Base-by-base conservation (phyloP, 2,329 filamentous ascomycete genomes). In the Epichloe sibirici region DNA sequence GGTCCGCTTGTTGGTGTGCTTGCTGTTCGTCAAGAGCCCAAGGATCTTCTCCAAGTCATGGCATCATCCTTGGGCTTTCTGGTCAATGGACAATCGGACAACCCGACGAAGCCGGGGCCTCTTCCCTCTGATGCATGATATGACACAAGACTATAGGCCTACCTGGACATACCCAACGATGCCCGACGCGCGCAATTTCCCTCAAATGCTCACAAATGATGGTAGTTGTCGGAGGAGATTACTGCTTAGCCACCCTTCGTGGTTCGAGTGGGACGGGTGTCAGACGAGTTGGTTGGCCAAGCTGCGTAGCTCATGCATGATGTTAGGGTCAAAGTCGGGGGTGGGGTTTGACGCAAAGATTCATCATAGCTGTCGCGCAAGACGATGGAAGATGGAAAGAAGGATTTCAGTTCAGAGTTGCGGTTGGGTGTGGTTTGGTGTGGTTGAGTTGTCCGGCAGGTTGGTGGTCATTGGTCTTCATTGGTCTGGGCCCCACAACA, bases 111-210 rank as follows among this genome's bases (percentile, higher is more conserved):
- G 25, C 47, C 9, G 8, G 12, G 38, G 9, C 28, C 23, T 23
- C 25, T n/a, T 40, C 44, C 17, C 28, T 48, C 23, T 40, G 23
- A 15, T 28, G 37, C 38, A 52, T 42, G 45, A 25, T 12, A 17
- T 42, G 40, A 23, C 40, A 23, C 23, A 23, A 34, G 43, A n/a
- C 21, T 12, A 25, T 31, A n/a, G 47, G 31, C 37, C 31, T 11
- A 34, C 31, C 21, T 15, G 3, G 23, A 15, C 35, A 35, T 44
- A 54, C 52, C 52, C 48, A 51, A 54, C 48, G 52, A 48, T 54
- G 49, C 52, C 52, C 52, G 37, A 54, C 48, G 48, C 48, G 34
- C 44, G 35, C 45, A 45, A 15, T 31, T 17, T 39, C 25, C 8
- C 13, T 17, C 15, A 44, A 39, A 17, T 38, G 23, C 48, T 48